Evolutionary conservation across 2,329 filamentous ascomycete species (phyloP), one percentile per base, ranked within the genome.

Genomic region (Monosporascus cannonballus): DNA sequence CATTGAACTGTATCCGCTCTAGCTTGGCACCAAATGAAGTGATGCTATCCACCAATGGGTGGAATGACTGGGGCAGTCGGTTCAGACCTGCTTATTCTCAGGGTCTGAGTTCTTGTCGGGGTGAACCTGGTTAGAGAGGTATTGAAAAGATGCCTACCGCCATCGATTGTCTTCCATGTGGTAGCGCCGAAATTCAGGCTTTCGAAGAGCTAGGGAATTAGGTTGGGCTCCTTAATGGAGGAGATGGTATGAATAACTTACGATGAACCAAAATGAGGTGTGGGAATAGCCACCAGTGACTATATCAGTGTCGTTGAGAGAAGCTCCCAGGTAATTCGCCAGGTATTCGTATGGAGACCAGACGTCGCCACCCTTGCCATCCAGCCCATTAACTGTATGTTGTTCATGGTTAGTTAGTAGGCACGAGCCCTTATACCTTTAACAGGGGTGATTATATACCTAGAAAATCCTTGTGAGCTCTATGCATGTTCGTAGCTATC

Each of bases 281-380:
- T 34, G 30, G 8, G 69, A 67, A 1, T 67, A 68, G 6, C 75
- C 76, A 1, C 75, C 74, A 27, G 58, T 57, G 6, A 66, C 62
- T 6, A 78, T 69, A 56, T 86, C 80, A 1, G 78, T 81, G 58
- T 77, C 76, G 59, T 84, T 81, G 11, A 77, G 68, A 39, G 69
- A 72, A 15, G 74, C 73, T 15, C 77, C 76, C 9, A 87, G 72
- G 30, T 78, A 76, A 62, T 86, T 83, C 18, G 77, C 76, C 51
- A 86, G 69, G 58, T 84, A 88, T 1, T 74, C 79, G 24, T 81
- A 81, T 59, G 87, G 84, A 14, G 83, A 86, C 76, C 81, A 88
- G 49, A 80, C 72, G 61, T 87, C 84, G 18, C 83, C 76, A 2
- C 79, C 80, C 4, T 71, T 59, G 5, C 71, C 73, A n/a, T 61